Evolutionary conservation across 257 asterid species (phyloP).

Genomic region (Parsonsia alboflavescens): DNA sequence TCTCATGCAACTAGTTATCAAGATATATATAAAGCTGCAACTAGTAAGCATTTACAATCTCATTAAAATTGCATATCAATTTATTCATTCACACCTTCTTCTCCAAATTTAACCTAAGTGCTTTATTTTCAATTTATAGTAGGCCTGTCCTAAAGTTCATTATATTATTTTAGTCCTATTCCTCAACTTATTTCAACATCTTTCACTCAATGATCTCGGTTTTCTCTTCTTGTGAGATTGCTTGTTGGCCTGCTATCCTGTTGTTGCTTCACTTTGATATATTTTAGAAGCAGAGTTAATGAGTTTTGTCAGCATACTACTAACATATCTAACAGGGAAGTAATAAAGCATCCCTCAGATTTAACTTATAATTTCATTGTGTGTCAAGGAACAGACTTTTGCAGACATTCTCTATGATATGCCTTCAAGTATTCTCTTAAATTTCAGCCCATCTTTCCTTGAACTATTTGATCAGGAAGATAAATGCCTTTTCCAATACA

Average conservation of each 20-base stretch:
- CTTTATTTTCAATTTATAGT: background rate
- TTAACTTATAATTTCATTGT: too few relatives aligned
- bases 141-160: background rate
- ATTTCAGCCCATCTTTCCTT: background rate
- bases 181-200: too few relatives aligned
- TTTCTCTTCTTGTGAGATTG: background rate
- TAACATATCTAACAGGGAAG: too few relatives aligned
- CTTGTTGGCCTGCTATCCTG: background rate
- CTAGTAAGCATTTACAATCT: background rate
- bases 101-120: background rate
- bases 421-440: background rate
- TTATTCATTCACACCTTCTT: background rate
- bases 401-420: background rate
- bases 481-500: background rate
- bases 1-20: background rate
- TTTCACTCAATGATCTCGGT: background rate
- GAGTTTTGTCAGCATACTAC: too few relatives aligned
- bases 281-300: too few relatives aligned
- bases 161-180: background rate
- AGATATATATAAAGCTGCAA: background rate
- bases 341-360: too few relatives aligned
- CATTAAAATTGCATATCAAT: background rate
- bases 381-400: background rate
- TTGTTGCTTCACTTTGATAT: background rate
- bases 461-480: background rate